These are phyloP conservation scores for Pelargonium exstipulatum DNA, from an alignment of 441 rosid species.

Conservation along the genomic window DNA sequence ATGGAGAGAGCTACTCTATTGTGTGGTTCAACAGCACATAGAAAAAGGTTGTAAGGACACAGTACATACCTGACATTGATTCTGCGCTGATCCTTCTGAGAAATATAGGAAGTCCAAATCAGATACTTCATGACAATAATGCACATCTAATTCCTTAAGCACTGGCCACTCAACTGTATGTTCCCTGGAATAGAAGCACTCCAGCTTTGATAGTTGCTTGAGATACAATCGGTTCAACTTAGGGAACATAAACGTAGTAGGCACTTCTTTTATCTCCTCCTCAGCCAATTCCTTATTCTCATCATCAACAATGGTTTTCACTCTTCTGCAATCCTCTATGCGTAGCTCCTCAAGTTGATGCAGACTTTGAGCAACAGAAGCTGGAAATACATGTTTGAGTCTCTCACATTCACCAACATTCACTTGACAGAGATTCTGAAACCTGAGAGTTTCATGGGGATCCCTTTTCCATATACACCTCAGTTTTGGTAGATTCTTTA, in stretches of 20 bases:
- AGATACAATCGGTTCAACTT: neutral
- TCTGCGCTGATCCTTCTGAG: too few species aligned
- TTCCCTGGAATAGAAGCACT: constrained; percentile 3
- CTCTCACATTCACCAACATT: neutral
- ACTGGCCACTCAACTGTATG: constrained; percentile 8
- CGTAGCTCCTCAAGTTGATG: neutral
- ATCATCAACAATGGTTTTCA: neutral
- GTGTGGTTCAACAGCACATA: too few species aligned
- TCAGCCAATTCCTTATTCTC: neutral
- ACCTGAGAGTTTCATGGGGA: neutral
- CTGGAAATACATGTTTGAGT: neutral
- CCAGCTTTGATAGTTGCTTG: neutral
- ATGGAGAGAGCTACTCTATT: too few species aligned
- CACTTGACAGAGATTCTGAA: neutral
- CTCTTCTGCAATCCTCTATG: neutral
- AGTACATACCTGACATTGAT: too few species aligned
- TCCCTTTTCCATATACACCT: neutral
- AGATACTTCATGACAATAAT: neutral
- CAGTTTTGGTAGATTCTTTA: too few species aligned
- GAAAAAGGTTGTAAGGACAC: too few species aligned
- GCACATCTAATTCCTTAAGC: neutral
- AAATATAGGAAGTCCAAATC: neutral
- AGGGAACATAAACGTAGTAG: constrained; percentile 1
- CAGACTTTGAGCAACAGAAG: neutral
- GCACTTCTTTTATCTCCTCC: neutral